Evolutionary conservation across 352 stramenopile genomes (phyloP).

Genomic region (Plasmopara muralis): DNA sequence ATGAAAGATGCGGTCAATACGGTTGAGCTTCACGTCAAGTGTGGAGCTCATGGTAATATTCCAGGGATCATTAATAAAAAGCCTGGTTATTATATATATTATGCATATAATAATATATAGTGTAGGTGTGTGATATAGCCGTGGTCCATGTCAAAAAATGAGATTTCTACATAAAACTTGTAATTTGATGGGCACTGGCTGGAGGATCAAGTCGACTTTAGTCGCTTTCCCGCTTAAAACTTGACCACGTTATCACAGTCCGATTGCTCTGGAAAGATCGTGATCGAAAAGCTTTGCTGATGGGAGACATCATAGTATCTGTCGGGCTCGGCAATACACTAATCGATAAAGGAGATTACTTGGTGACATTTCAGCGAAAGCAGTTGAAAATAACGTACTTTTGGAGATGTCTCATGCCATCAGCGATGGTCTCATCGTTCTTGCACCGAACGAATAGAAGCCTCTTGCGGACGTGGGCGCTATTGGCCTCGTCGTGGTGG

Average conservation of each 20-base stretch:
- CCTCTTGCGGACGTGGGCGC: constrained; percentile 21
- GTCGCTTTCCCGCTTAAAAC: neutral
- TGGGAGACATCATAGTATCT: constrained; percentile 59
- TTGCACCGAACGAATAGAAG: constrained; percentile 32
- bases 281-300: constrained; percentile 38
- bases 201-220: constrained; percentile 6
- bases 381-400: constrained; percentile 18
- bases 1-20: constrained; percentile 80
- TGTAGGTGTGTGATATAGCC: no score
- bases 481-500: constrained; percentile 14
- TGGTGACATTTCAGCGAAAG: neutral
- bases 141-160: no score
- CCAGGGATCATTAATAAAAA: no score
- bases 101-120: no score
- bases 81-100: no score
- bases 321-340: constrained; percentile 59
- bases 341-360: neutral
- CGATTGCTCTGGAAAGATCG: constrained; percentile 15
- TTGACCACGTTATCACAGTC: constrained; percentile 8
- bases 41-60: constrained; percentile 56
- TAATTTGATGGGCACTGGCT: no score
- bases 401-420: constrained; percentile 24
- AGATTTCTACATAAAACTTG: no score
- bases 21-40: constrained; percentile 79
- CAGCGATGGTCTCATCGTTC: constrained; percentile 16